Percentiles rank a stretch among this genome's conserved stretches.
These are phyloP conservation scores for Brassica rapa DNA, from an alignment of 345 rosid species.

Conservation along the genomic window DNA sequence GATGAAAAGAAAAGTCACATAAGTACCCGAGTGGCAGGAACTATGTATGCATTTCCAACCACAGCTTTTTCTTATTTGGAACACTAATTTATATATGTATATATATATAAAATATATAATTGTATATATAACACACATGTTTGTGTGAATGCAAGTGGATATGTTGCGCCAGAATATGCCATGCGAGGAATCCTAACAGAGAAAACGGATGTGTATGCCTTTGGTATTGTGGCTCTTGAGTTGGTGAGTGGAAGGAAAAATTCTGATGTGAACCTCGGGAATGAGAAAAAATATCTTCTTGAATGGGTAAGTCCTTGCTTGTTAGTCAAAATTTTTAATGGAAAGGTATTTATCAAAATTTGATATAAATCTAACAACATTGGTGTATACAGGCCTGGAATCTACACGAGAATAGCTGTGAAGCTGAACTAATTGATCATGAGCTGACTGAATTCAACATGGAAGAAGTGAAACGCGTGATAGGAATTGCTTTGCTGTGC, in stretches of 20 bases:
- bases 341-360: not conserved
- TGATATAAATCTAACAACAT: not conserved
- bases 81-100: not conserved
- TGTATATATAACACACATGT: slow-evolving; percentile 36
- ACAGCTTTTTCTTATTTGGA: not conserved
- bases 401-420: slow-evolving; percentile 46
- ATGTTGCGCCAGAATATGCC: slow-evolving; percentile 67
- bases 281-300: slow-evolving; percentile 53
- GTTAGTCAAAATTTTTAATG: not conserved
- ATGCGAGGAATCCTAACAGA: slow-evolving; percentile 65
- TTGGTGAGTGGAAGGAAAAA: slow-evolving; percentile 47
- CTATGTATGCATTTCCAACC: slow-evolving; percentile 31
- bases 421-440: slow-evolving; percentile 48
- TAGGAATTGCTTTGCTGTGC: slow-evolving; percentile 60
- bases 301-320: slow-evolving; percentile 52
- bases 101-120: not conserved
- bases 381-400: slow-evolving; percentile 55
- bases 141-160: slow-evolving; percentile 45
- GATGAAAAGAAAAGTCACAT: slow-evolving; percentile 46
- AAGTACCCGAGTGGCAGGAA: slow-evolving; percentile 50
- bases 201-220: slow-evolving; percentile 59
- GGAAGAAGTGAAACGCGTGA: slow-evolving; percentile 53
- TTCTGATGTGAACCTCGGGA: slow-evolving; percentile 32
- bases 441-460: slow-evolving; percentile 38
- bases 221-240: slow-evolving; percentile 47